Evolutionary conservation across 148 eudicot genomes (phyloP).

Genomic region (Limonium bicolor): DNA sequence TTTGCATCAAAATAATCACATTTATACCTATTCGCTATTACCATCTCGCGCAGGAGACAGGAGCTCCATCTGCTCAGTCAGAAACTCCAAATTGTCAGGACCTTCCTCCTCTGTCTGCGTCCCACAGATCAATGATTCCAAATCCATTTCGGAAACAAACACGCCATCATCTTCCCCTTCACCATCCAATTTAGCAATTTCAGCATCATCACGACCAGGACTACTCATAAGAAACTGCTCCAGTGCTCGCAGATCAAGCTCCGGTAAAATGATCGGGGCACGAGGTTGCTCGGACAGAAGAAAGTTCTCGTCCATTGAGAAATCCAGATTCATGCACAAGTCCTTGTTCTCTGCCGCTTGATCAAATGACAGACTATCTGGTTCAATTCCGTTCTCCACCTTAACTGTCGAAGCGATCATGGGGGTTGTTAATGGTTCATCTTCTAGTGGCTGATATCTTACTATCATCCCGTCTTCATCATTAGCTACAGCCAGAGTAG

Average conservation of each 20-base stretch:
- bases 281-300: constrained; percentile 14
- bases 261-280: constrained; percentile 22
- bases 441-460: constrained; percentile 37
- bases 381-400: constrained; percentile 20
- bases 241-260: constrained; percentile 23
- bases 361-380: constrained; percentile 29
- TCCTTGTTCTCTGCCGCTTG: constrained; percentile 40
- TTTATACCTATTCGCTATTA: too few relatives aligned
- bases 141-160: constrained; percentile 15
- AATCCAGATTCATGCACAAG: constrained; percentile 29
- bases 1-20: too few relatives aligned
- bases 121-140: constrained; percentile 5
- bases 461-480: constrained; percentile 52
- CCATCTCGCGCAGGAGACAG: constrained; percentile 31
- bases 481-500: constrained; percentile 9
- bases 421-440: constrained; percentile 12
- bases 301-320: constrained; percentile 26
- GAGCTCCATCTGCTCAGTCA: constrained; percentile 28
- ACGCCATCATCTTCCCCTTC: constrained; percentile 7
- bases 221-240: constrained; percentile 53
- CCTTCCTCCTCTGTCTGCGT: neutral
- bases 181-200: constrained; percentile 6
- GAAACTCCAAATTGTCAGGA: constrained; percentile 13
- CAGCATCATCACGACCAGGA: constrained; percentile 20
- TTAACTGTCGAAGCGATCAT: constrained; percentile 8